Evolutionary conservation across 225 moss, liverwort and hornwort genomes (phyloP).

Genomic region (Asterella californica): DNA sequence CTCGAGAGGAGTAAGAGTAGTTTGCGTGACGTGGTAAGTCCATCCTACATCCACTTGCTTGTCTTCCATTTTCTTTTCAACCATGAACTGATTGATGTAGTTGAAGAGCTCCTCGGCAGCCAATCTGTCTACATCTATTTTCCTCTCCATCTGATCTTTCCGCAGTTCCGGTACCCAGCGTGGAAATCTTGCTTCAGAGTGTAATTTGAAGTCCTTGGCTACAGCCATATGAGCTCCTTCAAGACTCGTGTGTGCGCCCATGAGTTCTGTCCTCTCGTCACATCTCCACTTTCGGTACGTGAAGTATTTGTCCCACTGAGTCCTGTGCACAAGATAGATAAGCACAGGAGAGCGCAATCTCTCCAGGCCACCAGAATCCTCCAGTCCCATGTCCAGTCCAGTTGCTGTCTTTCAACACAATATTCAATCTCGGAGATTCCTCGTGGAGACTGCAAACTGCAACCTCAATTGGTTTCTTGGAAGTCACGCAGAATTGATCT

Average conservation of each 20-base stretch:
- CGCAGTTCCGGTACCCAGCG: constrained; percentile 37
- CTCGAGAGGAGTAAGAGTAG: constrained; percentile 26
- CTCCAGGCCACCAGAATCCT: constrained; percentile 21
- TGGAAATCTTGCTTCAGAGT: constrained; percentile 25
- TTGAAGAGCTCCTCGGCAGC: constrained; percentile 27
- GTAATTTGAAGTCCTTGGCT: constrained; percentile 29
- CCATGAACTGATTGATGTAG: constrained; percentile 43
- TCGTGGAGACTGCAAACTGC: too few species aligned
- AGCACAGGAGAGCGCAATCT: constrained; percentile 26
- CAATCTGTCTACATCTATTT: constrained; percentile 17
- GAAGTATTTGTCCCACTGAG: constrained; percentile 40
- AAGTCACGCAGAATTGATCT: not conserved
- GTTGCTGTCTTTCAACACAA: not conserved
- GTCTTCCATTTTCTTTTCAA: constrained; percentile 36
- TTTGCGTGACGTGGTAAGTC: constrained; percentile 37
- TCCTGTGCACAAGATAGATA: constrained; percentile 36
- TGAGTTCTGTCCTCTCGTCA: constrained; percentile 30
- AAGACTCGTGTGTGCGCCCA: constrained; percentile 37
- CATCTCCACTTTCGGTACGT: constrained; percentile 39
- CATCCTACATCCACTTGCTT: constrained; percentile 39
- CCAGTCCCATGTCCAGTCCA: constrained; percentile 20
- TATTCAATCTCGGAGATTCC: not conserved
- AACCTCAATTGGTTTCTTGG: not conserved
- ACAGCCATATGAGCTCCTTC: constrained; percentile 38
- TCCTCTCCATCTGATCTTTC: constrained; percentile 31